Conservation (phyloP, 768 basidiomycete genomes). For the Pleurotus pulmonarius region DNA sequence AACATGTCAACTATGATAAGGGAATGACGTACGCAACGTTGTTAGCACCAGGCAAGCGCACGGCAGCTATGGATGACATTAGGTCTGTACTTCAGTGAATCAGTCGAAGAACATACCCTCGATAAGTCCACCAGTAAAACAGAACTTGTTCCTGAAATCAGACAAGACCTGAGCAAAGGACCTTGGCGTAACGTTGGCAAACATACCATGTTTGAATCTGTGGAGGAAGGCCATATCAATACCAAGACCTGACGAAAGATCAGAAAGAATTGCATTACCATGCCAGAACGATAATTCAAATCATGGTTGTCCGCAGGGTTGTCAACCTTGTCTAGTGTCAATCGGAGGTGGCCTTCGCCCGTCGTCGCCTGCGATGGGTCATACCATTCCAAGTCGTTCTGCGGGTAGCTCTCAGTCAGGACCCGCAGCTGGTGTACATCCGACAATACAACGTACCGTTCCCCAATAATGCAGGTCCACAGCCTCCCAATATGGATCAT, state of each 20-base stretch:
- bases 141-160: conserved; percentile 52
- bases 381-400: conserved; percentile 79
- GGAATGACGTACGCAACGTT: conserved; percentile 17
- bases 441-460: conserved; percentile 29
- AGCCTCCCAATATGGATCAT: conserved; percentile 63
- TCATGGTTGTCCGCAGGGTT: conserved; percentile 49
- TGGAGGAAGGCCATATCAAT: not conserved
- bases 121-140: conserved; percentile 76
- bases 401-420: not conserved
- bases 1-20: conserved; percentile 7
- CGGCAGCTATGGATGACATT: conserved; percentile 25
- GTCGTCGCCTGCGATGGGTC: conserved; percentile 67
- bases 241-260: not conserved
- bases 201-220: conserved; percentile 32
- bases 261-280: conserved; percentile 32
- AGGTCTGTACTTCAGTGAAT: not conserved
- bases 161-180: not conserved
- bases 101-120: conserved; percentile 28
- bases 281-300: conserved; percentile 58
- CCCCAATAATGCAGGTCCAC: conserved; percentile 70
- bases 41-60: conserved; percentile 37
- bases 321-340: conserved; percentile 59
- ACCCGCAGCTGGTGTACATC: too few relatives aligned
- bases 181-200: not conserved
- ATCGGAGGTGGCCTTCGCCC: conserved; percentile 59